Base-by-base conservation (phyloP, 2,329 filamentous ascomycete species). In the Calonectria pseudoreteaudii region DNA sequence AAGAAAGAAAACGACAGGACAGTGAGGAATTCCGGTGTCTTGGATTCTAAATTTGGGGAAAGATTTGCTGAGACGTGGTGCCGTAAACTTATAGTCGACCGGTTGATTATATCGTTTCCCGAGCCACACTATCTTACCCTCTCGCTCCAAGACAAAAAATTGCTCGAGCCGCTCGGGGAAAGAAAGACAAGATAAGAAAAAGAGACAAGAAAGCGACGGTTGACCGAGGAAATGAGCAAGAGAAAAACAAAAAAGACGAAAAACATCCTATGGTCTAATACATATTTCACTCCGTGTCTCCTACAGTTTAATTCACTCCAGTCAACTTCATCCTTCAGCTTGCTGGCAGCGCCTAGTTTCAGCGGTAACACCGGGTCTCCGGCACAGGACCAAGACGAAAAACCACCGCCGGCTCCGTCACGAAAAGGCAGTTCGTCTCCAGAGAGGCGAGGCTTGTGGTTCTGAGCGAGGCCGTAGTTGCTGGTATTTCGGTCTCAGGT, bases 321-420 rank as follows among this genome's bases (percentile, higher is more conserved):
- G 31, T 34, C 56, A 49, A 47, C 30, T 28, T 36, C 30, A 30
- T 30, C 16, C 47, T 64, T 68, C 58, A 72, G 53, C 56, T 62
- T 14, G 58, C 34, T 50, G 38, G 58, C 50, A 49, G 30, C 56
- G 66, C 65, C 65, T 68, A 60, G 53, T 65, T 66, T 60, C 52
- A 41, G 26, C 53, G 64, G 64, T 36, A 44, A n/a, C 11, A 38
- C 26, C 71, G 58, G 70, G 53, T 31, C 30, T 60, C 64, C 58
- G 36, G 56, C 34, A 41, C 49, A 41, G 26, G 30, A 16, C 30
- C 23, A 44, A 41, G 18, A 36, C 47, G 44, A 56, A 23, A 70
- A 70, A 64, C 34, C 58, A 66, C 66, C 71, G 66, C 60, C 66
- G 58, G 58, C 71, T 68, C 71, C 66, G 66, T 69, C 18, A 49